A percentile compares a stretch with the other conserved stretches of the same genome.
These are phyloP conservation scores for Coniferiporia weirii DNA, from an alignment of 1,284 basidiomycete genomes.

Conservation along the genomic window DNA sequence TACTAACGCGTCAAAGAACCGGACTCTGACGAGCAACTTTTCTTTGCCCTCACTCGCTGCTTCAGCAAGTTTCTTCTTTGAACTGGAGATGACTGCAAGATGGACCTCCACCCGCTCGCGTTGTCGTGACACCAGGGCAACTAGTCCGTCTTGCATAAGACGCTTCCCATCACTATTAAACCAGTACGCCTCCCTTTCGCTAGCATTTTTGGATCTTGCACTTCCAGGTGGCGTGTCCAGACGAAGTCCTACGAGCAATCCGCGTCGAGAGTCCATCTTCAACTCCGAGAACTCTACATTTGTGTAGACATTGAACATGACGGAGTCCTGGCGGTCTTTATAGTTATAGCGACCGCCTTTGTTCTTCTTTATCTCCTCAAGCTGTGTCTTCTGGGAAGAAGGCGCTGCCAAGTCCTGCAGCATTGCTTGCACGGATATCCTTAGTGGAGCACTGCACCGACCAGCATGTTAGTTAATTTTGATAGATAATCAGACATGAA, in stretches of 20 bases:
- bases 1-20: constrained; percentile 47
- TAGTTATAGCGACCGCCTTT: constrained; percentile 43
- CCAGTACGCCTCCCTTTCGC: constrained; percentile 45
- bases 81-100: constrained; percentile 44
- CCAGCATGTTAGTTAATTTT: neutral
- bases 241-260: constrained; percentile 39
- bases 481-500: neutral
- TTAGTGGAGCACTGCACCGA: constrained; percentile 27
- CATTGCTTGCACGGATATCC: constrained; percentile 29
- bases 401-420: constrained; percentile 29
- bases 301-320: constrained; percentile 57
- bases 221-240: constrained; percentile 49
- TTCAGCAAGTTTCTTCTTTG: constrained; percentile 35
- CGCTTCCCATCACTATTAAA: constrained; percentile 45
- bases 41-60: constrained; percentile 29
- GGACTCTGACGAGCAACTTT: constrained; percentile 36
- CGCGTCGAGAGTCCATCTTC: constrained; percentile 38
- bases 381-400: constrained; percentile 22
- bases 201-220: constrained; percentile 34
- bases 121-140: constrained; percentile 46
- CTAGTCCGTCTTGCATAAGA: constrained; percentile 49
- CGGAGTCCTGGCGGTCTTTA: constrained; percentile 34
- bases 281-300: constrained; percentile 38
- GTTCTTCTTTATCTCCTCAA: constrained; percentile 34
- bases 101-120: constrained; percentile 32